Evolutionary conservation across 2,329 filamentous ascomycete genomes (phyloP), one percentile per base, ranked within the genome.

Genomic region (Ceratocystis eucalypticola): DNA sequence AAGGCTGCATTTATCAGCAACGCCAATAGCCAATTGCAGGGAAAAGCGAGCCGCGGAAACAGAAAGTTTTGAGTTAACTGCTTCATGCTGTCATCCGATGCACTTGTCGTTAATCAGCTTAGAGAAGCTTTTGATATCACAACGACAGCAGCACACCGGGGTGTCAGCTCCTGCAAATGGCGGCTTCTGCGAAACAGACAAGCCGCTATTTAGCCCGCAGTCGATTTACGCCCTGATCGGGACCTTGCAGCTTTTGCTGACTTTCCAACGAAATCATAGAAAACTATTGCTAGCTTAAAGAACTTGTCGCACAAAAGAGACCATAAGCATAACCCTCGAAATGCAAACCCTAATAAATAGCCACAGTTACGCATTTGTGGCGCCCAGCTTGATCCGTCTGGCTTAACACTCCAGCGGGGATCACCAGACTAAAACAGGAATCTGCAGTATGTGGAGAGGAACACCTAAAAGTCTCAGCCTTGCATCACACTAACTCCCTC

Each of bases 341-440:
- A 17, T 3, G 0, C 1, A n/a, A 20, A 50, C 48, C 48, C 48
- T 53, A 53, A 5, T 1, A 2, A 10, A 1, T 5, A 53, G 48
- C 48, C 48, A 53, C 48, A 53, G 3, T 53, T 22, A 53, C 22
- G 48, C n/a, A 53, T 8, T 15, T 12, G 48, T 53, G 48, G 48
- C 48, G 48, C 15, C 8, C 8, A 8, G 33, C 33, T 37, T 37
- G 33, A 12, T 12, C 1, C 15, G 37, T 41, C 37, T 0, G 3
- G 12, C 48, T 28, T 5, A 10, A 4, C 48, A 25, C 25, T 28
- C 22, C 25, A 15, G 22, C 48, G 22, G 48, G 48, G 48, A 53
- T 28, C 48, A 53, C 25, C 25, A 53, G 50, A 33, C 66, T 61
- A 30, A 66, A 68, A 68, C n/a, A 68, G 66, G 66, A 65, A 68